Evolutionary conservation across 148 eudicot genomes (phyloP).

Genomic region (Chenopodium berlandieri): DNA sequence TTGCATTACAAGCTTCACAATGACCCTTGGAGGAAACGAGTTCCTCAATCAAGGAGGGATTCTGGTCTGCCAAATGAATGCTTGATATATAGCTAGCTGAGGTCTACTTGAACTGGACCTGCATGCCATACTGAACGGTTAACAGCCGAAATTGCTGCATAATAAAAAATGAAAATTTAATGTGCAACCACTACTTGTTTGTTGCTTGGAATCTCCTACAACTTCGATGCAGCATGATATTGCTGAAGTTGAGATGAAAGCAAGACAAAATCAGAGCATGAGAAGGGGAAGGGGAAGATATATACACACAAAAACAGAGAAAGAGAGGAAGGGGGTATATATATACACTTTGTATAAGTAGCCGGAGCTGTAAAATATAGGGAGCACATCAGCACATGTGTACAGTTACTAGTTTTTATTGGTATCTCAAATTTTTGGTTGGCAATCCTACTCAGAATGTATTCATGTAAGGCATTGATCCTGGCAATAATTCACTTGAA

Average conservation of each 20-base stretch:
- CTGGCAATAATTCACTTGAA: too few species aligned
- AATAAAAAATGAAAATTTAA: background rate
- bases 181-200: background rate
- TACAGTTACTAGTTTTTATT: background rate
- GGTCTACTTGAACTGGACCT: background rate
- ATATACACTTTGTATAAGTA: background rate
- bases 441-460: background rate
- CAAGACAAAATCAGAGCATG: background rate
- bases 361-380: background rate
- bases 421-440: background rate
- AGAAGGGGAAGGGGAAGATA: background rate
- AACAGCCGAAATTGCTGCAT: background rate
- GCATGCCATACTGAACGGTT: background rate
- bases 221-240: constrained; percentile 4
- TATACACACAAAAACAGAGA: too few species aligned
- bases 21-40: constrained; percentile 69
- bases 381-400: background rate
- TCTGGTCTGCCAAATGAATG: constrained; percentile 64
- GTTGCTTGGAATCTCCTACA: background rate
- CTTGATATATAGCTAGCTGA: constrained; percentile 25
- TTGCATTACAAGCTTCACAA: constrained; percentile 82
- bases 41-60: constrained; percentile 28
- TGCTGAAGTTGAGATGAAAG: background rate
- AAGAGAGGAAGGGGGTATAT: too few species aligned
- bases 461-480: too few species aligned